Percentiles rank a stretch among this genome's conserved stretches.
phyloP scores from a whole-genome alignment of 495 filamentous ascomycete genomes.

The Physcia stellaris region DNA sequence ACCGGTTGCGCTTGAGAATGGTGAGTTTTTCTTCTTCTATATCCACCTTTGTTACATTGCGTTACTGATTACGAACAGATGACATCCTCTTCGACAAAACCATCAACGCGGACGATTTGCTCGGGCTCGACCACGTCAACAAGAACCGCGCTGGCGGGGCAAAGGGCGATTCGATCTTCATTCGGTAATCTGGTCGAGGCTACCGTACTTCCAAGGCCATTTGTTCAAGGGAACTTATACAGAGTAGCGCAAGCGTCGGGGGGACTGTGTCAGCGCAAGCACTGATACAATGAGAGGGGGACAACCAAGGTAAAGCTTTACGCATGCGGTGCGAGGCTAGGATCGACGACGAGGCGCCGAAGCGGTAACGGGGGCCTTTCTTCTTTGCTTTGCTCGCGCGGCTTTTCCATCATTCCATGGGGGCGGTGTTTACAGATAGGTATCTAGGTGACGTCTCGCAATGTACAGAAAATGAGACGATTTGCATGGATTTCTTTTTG shows the following conservation, averaged over 20 bases:
- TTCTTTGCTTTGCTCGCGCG: not conserved
- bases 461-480: too few relatives aligned
- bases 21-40: slow-evolving; percentile 34
- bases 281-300: too few relatives aligned
- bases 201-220: too few relatives aligned
- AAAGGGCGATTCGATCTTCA: slow-evolving; percentile 51
- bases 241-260: too few relatives aligned
- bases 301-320: slow-evolving; percentile 3
- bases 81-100: slow-evolving; percentile 69
- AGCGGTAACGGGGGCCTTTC: not conserved
- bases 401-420: too few relatives aligned
- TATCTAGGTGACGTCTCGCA: too few relatives aligned
- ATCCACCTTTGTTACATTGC: not conserved
- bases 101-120: slow-evolving; percentile 53
- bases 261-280: not conserved
- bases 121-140: slow-evolving; percentile 86
- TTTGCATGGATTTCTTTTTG: too few relatives aligned
- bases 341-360: not conserved
- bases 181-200: slow-evolving; percentile 35
- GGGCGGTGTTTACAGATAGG: too few relatives aligned
- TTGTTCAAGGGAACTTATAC: too few relatives aligned
- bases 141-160: slow-evolving; percentile 46
- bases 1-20: slow-evolving; percentile 74
- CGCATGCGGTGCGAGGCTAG: not conserved
- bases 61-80: slow-evolving; percentile 38